A percentile compares a stretch with the other conserved stretches of the same genome.
phyloP scores from a whole-genome alignment of 1,139 yeast genomes.

The Diutina siamensis region DNA sequence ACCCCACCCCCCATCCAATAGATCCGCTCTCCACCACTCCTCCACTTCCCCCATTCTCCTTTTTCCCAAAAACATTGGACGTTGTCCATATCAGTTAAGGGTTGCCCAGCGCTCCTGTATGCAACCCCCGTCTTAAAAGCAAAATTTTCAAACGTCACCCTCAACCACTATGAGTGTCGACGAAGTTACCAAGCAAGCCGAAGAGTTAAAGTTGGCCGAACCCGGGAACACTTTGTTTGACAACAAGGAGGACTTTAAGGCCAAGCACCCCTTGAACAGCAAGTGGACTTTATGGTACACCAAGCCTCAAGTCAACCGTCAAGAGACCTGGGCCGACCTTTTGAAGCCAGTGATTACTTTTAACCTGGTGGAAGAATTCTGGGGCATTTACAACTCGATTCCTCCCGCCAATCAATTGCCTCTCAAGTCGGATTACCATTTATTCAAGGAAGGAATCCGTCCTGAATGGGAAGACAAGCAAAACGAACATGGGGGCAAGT shows the following conservation, averaged over 20 bases:
- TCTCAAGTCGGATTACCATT: constrained; percentile 85
- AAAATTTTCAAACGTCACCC: background rate
- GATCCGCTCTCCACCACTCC: too few relatives aligned
- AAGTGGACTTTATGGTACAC: constrained; percentile 98
- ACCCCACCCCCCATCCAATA: too few relatives aligned
- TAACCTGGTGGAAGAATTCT: constrained; percentile 90
- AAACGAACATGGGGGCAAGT: constrained; percentile 89
- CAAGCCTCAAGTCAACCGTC: constrained; percentile 71
- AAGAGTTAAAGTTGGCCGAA: constrained; percentile 39
- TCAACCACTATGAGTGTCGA: constrained; percentile 4
- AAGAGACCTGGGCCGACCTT: constrained; percentile 88
- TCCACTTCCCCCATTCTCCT: too few relatives aligned
- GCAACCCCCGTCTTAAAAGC: background rate
- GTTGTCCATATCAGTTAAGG: too few relatives aligned
- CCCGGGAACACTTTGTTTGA: constrained; percentile 46
- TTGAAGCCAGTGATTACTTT: constrained; percentile 90
- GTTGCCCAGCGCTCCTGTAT: constrained; percentile 2
- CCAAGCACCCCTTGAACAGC: constrained; percentile 84
- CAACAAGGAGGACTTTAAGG: constrained; percentile 58
- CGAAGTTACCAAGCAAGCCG: constrained; percentile 43
- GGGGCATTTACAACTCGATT: constrained; percentile 95
- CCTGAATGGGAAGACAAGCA: constrained; percentile 98
- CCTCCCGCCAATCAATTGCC: constrained; percentile 92
- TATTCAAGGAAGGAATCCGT: constrained; percentile 87
- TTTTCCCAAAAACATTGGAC: too few relatives aligned